Conservation (phyloP, 148 eudicot genomes). For the Silene latifolia region DNA sequence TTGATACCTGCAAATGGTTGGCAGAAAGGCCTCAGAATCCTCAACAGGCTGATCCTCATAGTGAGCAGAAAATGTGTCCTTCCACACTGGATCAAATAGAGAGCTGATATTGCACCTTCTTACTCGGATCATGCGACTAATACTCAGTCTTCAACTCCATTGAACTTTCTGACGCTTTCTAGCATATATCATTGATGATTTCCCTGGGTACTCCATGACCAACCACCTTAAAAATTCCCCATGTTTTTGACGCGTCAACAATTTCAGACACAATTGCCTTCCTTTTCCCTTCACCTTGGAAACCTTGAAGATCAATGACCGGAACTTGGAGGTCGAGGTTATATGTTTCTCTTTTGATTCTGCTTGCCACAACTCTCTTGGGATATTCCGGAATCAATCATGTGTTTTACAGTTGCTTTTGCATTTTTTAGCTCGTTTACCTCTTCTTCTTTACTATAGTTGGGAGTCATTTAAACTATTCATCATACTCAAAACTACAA, state of each 20-base stretch:
- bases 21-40: background rate
- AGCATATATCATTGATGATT: background rate
- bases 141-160: constrained; percentile 2
- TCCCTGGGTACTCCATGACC: background rate
- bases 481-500: background rate
- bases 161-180: background rate
- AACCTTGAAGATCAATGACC: background rate
- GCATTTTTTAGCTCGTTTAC: background rate
- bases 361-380: background rate
- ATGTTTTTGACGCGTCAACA: background rate
- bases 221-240: background rate
- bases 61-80: background rate
- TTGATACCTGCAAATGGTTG: background rate
- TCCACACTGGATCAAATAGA: background rate
- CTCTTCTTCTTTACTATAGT: background rate
- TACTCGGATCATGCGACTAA: background rate
- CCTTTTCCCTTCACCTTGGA: background rate
- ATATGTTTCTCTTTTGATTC: too few species aligned
- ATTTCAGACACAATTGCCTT: background rate
- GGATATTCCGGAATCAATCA: background rate
- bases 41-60: too few species aligned
- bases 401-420: background rate
- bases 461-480: too few species aligned
- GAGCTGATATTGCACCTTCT: constrained; percentile 1
- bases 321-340: background rate